Evolutionary conservation across 371 early-diverging fungal species (phyloP).

Genomic region (Mortierella sp.): DNA sequence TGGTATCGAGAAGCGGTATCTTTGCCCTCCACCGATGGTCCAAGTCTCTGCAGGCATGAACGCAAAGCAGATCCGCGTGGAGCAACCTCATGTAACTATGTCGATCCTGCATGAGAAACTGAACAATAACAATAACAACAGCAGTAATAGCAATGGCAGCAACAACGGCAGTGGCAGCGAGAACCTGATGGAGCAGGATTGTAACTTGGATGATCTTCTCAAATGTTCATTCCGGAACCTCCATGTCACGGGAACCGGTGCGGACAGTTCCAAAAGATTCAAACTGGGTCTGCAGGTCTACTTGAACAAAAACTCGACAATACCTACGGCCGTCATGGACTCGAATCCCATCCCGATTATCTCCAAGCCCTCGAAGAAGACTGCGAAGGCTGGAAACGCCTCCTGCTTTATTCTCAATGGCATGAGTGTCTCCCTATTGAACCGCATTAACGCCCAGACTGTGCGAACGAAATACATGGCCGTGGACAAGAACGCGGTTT

Average conservation of each 20-base stretch:
- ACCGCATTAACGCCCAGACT: constrained; percentile 84
- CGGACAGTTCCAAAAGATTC: constrained; percentile 77
- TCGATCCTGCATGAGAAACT: constrained; percentile 57
- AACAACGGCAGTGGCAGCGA: constrained; percentile 27
- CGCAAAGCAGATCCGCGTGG: constrained; percentile 17
- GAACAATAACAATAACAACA: background rate
- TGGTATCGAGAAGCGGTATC: constrained; percentile 80
- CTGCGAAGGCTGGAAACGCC: constrained; percentile 76
- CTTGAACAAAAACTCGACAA: constrained; percentile 27
- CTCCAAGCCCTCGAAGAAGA: constrained; percentile 85
- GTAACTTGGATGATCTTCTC: constrained; percentile 26
- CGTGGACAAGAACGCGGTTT: constrained; percentile 62
- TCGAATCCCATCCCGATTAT: constrained; percentile 79
- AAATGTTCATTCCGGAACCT: constrained; percentile 59
- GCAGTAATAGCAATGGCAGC: constrained; percentile 3
- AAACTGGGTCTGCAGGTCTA: constrained; percentile 64
- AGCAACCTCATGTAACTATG: constrained; percentile 68
- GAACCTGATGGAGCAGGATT: constrained; percentile 43
- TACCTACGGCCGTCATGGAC: constrained; percentile 64
- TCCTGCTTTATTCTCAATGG: constrained; percentile 74
- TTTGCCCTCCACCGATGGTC: constrained; percentile 82
- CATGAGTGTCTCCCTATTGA: constrained; percentile 73
- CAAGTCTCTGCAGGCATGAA: constrained; percentile 58
- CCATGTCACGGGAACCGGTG: constrained; percentile 71
- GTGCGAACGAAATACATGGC: constrained; percentile 80